These are phyloP conservation scores for Flagelloscypha sp. DNA, from an alignment of 768 basidiomycete genomes.

Conservation along the genomic window DNA sequence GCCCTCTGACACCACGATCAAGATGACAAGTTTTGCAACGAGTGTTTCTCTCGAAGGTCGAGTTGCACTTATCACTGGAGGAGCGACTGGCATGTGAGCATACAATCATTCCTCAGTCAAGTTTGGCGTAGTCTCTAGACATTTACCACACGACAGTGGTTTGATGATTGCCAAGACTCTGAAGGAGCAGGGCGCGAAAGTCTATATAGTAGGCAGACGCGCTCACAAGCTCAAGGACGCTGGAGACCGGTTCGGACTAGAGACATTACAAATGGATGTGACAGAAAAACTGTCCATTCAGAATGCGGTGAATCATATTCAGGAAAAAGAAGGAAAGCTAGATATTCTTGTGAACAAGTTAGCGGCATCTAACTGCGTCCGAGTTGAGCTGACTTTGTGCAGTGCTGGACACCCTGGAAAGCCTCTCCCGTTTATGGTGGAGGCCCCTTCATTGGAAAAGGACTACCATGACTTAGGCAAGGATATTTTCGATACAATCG, in stretches of 20 bases:
- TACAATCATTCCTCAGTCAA: too few species aligned
- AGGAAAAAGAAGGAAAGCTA: slow-evolving; percentile 16
- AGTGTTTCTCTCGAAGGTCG: neutral
- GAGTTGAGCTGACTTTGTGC: neutral
- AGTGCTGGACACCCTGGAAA: slow-evolving; percentile 20
- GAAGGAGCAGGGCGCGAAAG: slow-evolving; percentile 13
- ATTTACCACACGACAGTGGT: slow-evolving; percentile 15
- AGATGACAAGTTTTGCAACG: too few species aligned
- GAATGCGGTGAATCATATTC: slow-evolving; percentile 14
- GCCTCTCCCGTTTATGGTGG: slow-evolving; percentile 8
- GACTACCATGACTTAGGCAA: slow-evolving; percentile 12
- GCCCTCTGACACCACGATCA: too few species aligned
- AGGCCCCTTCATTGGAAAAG: slow-evolving; percentile 3
- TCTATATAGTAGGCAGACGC: slow-evolving; percentile 14
- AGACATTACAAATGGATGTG: slow-evolving; percentile 14
- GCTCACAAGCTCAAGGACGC: slow-evolving; percentile 10
- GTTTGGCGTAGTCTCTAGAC: too few species aligned
- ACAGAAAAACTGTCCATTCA: slow-evolving; percentile 17
- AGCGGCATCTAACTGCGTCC: neutral
- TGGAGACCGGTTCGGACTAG: neutral
- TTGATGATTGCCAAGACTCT: slow-evolving; percentile 10
- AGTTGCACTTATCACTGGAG: slow-evolving; percentile 1
- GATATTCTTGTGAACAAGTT: slow-evolving; percentile 25
- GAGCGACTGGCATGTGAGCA: slow-evolving; percentile 2
- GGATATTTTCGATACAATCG: slow-evolving; percentile 17